Percentiles rank a stretch among this genome's conserved stretches.
Evolutionary conservation across 169 alveolate genomes (phyloP).

Genomic region (Cryptosporidium meleagridis): DNA sequence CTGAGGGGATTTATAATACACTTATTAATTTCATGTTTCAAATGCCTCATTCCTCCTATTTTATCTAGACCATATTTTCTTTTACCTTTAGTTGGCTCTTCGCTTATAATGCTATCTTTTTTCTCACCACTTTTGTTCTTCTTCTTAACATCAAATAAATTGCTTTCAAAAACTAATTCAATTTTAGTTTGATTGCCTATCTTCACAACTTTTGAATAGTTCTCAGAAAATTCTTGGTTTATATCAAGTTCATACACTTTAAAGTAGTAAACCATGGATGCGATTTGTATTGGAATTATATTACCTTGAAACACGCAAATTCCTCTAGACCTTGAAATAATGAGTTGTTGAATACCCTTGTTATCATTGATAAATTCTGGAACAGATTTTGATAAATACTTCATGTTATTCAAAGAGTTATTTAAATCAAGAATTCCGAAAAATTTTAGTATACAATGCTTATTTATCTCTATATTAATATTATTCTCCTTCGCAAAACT

Average conservation of each 20-base stretch:
- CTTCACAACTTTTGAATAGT: slow-evolving; percentile 16
- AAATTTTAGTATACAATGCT: slow-evolving; percentile 12
- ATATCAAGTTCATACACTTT: slow-evolving; percentile 23
- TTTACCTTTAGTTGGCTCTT: not conserved
- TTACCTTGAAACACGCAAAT: slow-evolving; percentile 46
- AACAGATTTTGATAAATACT: not conserved
- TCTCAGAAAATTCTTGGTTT: not conserved
- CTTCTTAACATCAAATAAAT: not conserved
- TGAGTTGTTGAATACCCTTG: slow-evolving; percentile 15
- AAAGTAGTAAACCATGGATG: slow-evolving; percentile 9
- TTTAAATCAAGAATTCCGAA: slow-evolving; percentile 7
- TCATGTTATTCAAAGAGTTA: not conserved
- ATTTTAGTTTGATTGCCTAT: slow-evolving; percentile 55
- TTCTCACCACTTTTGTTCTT: not conserved
- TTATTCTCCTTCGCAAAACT: slow-evolving; percentile 4
- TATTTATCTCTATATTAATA: not conserved
- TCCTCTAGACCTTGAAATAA: slow-evolving; percentile 57
- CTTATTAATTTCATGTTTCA: slow-evolving; percentile 77
- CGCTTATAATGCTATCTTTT: too few relatives aligned
- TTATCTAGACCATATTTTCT: slow-evolving; percentile 73
- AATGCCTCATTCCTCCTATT: slow-evolving; percentile 79
- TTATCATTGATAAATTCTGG: slow-evolving; percentile 36
- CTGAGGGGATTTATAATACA: slow-evolving; percentile 79
- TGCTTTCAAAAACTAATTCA: slow-evolving; percentile 5
- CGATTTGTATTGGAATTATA: slow-evolving; percentile 29